Evolutionary conservation across 345 rosid genomes (phyloP).

Genomic region (Camelina neglecta): DNA sequence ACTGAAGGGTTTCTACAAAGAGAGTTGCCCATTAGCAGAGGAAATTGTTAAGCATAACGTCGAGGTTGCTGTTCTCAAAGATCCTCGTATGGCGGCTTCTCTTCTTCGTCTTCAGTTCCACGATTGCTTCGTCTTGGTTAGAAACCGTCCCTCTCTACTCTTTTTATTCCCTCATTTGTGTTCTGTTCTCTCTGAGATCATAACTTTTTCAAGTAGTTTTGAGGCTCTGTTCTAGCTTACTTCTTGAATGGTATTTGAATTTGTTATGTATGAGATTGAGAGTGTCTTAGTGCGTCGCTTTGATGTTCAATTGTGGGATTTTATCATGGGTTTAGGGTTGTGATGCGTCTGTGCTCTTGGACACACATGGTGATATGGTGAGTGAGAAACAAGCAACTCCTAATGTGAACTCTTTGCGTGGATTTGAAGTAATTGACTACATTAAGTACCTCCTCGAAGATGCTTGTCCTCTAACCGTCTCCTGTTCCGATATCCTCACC

Average conservation of each 20-base stretch:
- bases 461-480: constrained; percentile 75
- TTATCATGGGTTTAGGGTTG: constrained; percentile 55
- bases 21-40: constrained; percentile 74
- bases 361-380: constrained; percentile 58
- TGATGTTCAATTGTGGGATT: neutral
- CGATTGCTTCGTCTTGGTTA: constrained; percentile 83
- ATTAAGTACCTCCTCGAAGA: constrained; percentile 73
- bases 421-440: constrained; percentile 74
- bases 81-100: constrained; percentile 87
- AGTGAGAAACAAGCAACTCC: constrained; percentile 83
- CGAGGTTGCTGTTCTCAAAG: constrained; percentile 59
- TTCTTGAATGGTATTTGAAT: neutral
- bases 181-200: neutral
- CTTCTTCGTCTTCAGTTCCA: constrained; percentile 84
- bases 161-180: neutral
- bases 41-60: constrained; percentile 64
- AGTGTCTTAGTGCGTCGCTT: neutral
- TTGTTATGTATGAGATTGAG: neutral
- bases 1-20: constrained; percentile 63
- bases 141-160: constrained; percentile 5
- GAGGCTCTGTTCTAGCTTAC: neutral
- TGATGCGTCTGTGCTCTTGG: constrained; percentile 73
- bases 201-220: neutral
- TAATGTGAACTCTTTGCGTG: constrained; percentile 64
- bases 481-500: constrained; percentile 79